Conservation (phyloP, 2,329 filamentous ascomycete genomes). For the Xylaria multiplex region DNA sequence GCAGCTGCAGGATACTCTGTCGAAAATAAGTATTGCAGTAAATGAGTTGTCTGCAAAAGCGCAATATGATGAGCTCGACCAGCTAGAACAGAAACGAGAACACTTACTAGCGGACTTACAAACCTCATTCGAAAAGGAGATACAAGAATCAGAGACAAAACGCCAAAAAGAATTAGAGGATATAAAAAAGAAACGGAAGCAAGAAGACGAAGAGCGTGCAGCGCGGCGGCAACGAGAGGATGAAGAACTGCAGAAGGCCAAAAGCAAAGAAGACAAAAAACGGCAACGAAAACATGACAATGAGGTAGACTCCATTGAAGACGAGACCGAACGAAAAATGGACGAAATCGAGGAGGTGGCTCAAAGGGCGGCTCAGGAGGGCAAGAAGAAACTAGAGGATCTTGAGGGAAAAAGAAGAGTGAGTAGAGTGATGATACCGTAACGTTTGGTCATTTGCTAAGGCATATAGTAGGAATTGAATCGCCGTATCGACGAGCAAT, state of each 20-base stretch:
- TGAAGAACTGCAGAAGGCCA: constrained; percentile 46
- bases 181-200: constrained; percentile 51
- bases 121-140: constrained; percentile 48
- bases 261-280: constrained; percentile 48
- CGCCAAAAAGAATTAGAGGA: constrained; percentile 48
- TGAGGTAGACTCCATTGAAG: constrained; percentile 48
- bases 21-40: constrained; percentile 53
- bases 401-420: constrained; percentile 52
- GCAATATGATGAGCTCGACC: constrained; percentile 52
- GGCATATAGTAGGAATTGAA: constrained; percentile 53
- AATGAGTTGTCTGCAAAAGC: constrained; percentile 48
- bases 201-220: constrained; percentile 55
- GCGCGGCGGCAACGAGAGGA: constrained; percentile 52
- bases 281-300: constrained; percentile 46
- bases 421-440: constrained; percentile 19
- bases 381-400: constrained; percentile 47
- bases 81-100: constrained; percentile 54
- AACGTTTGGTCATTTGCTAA: constrained; percentile 5
- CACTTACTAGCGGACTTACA: constrained; percentile 49
- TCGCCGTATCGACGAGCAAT: constrained; percentile 55
- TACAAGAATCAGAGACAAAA: constrained; percentile 45
- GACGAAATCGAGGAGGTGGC: constrained; percentile 50
- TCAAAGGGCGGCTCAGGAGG: constrained; percentile 45
- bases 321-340: constrained; percentile 52
- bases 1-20: constrained; percentile 57